Evolutionary conservation across 1,284 basidiomycete species (phyloP), one percentile per base, ranked within the genome.

Genomic region (Puccinia novopanici): DNA sequence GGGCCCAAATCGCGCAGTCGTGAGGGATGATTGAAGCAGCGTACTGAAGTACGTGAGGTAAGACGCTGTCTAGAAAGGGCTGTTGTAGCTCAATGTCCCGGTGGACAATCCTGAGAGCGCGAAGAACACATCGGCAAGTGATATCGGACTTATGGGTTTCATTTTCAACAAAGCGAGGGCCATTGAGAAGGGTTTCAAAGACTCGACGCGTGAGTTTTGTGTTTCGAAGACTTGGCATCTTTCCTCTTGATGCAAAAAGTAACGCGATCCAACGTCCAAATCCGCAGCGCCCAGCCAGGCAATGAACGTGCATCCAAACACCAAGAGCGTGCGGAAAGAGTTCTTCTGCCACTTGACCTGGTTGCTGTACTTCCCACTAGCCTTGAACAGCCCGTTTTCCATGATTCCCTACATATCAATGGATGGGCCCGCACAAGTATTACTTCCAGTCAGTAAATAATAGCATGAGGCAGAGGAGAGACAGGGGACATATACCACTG

Each of bases 381-480:
- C 84, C 74, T 90, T 90, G 86, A 99, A 98, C n/a, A 99, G 85
- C 1, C 93, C 95, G 84, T 96, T 96, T 88, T 99, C 97, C 87
- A 99, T 90, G 85, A 99, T 98, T 65, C 95, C 90, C 68, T 77
- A 68, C 6, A 8, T 34, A 34, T 34, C n/a, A 50, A 59, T 59
- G 8, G 27, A 50, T 54, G 17, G 45, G 27, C 52, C 52, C 17
- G 12, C 27, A 12, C 45, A 12, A 12, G 12, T 6, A 19, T 48
- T 19, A 1, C 10, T 19, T 12, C 10, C 45, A 19, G 45, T 48
- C 45, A 48, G 45, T 19, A 12, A 48, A 48, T 34, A 48, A 12
- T 48, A 1, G 8, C 8, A 48, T 2, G 17, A 48, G 2, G 10
- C n/a, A 15, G 12, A 30, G 30, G 37, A 34, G 52, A 55, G 48